Conservation (phyloP, 441 rosid genomes). For the Bruguiera hainesii region DNA sequence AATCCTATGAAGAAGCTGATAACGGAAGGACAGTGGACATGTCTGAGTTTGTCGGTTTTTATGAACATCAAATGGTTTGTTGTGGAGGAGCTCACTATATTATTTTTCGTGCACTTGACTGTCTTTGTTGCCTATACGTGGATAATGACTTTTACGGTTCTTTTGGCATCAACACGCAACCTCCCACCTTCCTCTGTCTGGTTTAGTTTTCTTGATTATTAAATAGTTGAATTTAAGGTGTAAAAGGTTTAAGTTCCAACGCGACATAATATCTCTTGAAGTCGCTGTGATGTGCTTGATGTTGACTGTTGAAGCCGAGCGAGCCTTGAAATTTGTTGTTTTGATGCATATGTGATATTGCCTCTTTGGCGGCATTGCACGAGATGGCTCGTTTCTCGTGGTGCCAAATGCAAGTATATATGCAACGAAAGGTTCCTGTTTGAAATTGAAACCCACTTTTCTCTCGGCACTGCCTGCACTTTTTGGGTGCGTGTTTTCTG, state of each 20-base stretch:
- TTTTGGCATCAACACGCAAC: slow-evolving; percentile 1
- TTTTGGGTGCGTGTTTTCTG: slow-evolving; percentile 12
- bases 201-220: not conserved
- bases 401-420: not conserved
- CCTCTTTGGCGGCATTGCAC: slow-evolving; percentile 5
- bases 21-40: slow-evolving; percentile 32
- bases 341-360: too few species aligned
- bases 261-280: too few species aligned
- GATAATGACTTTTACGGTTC: slow-evolving; percentile 17
- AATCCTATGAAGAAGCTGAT: slow-evolving; percentile 31
- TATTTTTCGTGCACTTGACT: slow-evolving; percentile 5
- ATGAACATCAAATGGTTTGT: slow-evolving; percentile 10
- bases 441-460: slow-evolving; percentile 14
- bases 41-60: slow-evolving; percentile 27
- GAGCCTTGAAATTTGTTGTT: too few species aligned
- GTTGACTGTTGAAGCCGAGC: too few species aligned
- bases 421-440: slow-evolving; percentile 11
- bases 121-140: slow-evolving; percentile 22
- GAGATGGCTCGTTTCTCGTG: not conserved
- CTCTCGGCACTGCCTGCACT: slow-evolving; percentile 18
- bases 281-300: too few species aligned
- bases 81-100: slow-evolving; percentile 12
- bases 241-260: too few species aligned
- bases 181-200: not conserved
- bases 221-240: too few species aligned